These are phyloP conservation scores for Hypoxylon intermedium DNA, from an alignment of 495 filamentous ascomycete genomes.

Conservation along the genomic window DNA sequence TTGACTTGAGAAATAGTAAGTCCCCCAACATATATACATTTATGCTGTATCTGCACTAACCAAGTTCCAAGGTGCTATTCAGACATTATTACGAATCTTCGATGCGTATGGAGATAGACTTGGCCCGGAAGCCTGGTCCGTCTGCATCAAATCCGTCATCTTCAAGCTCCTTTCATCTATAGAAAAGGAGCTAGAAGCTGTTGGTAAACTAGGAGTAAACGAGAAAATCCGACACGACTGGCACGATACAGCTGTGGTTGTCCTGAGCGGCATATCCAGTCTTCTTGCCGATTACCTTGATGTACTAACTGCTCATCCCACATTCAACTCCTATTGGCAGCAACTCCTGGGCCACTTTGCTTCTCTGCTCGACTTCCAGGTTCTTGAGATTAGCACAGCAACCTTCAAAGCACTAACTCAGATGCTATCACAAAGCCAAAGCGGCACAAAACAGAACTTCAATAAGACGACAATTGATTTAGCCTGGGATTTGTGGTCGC, in stretches of 20 bases:
- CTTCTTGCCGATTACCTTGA: constrained; percentile 74
- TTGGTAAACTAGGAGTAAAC: constrained; percentile 32
- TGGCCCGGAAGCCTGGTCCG: constrained; percentile 77
- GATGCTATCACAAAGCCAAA: constrained; percentile 65
- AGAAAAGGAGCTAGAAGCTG: constrained; percentile 52
- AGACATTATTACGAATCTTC: constrained; percentile 89
- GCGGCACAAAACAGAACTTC: constrained; percentile 56
- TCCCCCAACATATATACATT: neutral
- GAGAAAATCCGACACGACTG: constrained; percentile 62
- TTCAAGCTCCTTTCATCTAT: constrained; percentile 73
- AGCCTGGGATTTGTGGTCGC: constrained; percentile 77
- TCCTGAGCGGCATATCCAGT: constrained; percentile 71
- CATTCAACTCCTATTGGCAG: constrained; percentile 70
- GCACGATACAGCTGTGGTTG: constrained; percentile 78
- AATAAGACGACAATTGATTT: constrained; percentile 64
- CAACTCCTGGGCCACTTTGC: constrained; percentile 72
- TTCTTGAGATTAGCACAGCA: constrained; percentile 74
- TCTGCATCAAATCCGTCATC: constrained; percentile 80
- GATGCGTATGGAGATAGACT: constrained; percentile 87
- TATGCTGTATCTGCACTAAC: constrained; percentile 25
- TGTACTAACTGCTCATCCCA: constrained; percentile 60
- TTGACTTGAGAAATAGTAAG: constrained; percentile 87
- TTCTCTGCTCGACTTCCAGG: constrained; percentile 62
- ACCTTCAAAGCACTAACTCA: constrained; percentile 71
- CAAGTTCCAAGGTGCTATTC: constrained; percentile 67